Conservation (phyloP, 192 early-diverging fungal species). For the Cetraspora pellucida region DNA sequence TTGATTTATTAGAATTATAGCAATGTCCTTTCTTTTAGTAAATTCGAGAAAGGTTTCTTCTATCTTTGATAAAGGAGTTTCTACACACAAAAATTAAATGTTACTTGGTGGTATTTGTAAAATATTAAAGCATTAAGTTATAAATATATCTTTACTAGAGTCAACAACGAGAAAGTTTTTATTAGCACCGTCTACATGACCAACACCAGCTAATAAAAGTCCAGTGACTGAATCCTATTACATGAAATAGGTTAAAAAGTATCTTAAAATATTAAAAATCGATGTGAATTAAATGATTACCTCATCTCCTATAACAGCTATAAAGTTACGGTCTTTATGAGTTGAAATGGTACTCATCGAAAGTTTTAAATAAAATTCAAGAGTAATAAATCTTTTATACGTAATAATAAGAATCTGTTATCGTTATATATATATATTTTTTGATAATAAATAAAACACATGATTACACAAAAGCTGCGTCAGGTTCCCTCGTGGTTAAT, state of each 20-base stretch:
- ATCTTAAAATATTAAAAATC: neutral
- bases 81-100: constrained; percentile 42
- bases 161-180: constrained; percentile 97
- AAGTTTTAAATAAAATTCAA: too few species aligned
- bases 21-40: constrained; percentile 93
- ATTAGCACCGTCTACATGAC: constrained; percentile 93
- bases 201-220: constrained; percentile 95
- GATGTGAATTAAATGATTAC: constrained; percentile 33
- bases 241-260: neutral
- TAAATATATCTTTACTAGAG: constrained; percentile 65
- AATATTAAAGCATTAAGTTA: neutral
- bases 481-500: too few species aligned
- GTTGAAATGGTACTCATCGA: too few species aligned
- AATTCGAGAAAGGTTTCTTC: constrained; percentile 87
- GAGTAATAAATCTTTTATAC: too few species aligned
- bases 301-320: constrained; percentile 72
- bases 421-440: too few species aligned
- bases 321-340: constrained; percentile 58
- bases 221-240: constrained; percentile 87
- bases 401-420: too few species aligned
- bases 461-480: too few species aligned
- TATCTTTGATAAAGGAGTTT: constrained; percentile 71
- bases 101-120: too few species aligned
- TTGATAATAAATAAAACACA: too few species aligned
- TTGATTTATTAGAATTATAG: constrained; percentile 97